Conservation (phyloP, 2,329 filamentous ascomycete genomes). For the Sphaerostilbella broomeana region DNA sequence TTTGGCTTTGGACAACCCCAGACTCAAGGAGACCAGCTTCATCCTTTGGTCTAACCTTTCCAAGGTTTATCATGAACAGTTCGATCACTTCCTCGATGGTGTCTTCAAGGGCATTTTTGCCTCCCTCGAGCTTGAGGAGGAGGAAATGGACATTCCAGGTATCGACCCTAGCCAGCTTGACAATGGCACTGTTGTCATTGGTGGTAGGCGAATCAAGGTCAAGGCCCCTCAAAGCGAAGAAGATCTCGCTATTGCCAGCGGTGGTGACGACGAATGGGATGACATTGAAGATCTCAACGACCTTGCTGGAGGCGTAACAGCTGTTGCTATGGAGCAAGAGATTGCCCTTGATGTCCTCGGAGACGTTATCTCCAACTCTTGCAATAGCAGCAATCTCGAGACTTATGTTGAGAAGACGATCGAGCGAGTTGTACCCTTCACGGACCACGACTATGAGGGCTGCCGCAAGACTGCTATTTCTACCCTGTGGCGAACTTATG, state of each 20-base stretch:
- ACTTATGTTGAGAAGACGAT: conserved; percentile 87
- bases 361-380: conserved; percentile 83
- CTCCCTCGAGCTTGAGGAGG: conserved; percentile 80
- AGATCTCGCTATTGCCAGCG: conserved; percentile 49
- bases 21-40: conserved; percentile 92
- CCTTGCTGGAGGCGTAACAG: conserved; percentile 71
- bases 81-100: conserved; percentile 69
- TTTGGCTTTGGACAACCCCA: conserved; percentile 78
- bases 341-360: conserved; percentile 93
- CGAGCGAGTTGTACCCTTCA: conserved; percentile 70
- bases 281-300: conserved; percentile 74
- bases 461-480: conserved; percentile 87
- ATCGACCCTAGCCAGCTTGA: conserved; percentile 51
- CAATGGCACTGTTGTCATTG: conserved; percentile 69
- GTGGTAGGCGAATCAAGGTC: conserved; percentile 80
- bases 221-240: conserved; percentile 49
- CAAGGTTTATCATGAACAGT: conserved; percentile 84
- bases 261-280: conserved; percentile 48
- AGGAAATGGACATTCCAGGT: conserved; percentile 75
- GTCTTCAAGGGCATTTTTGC: conserved; percentile 76
- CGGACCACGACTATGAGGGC: conserved; percentile 86
- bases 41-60: conserved; percentile 93
- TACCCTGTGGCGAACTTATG: conserved; percentile 89
- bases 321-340: conserved; percentile 91
- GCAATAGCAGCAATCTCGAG: conserved; percentile 62